These are phyloP conservation scores for Podospora fimiseda DNA, from an alignment of 495 filamentous ascomycete species.

Conservation along the genomic window DNA sequence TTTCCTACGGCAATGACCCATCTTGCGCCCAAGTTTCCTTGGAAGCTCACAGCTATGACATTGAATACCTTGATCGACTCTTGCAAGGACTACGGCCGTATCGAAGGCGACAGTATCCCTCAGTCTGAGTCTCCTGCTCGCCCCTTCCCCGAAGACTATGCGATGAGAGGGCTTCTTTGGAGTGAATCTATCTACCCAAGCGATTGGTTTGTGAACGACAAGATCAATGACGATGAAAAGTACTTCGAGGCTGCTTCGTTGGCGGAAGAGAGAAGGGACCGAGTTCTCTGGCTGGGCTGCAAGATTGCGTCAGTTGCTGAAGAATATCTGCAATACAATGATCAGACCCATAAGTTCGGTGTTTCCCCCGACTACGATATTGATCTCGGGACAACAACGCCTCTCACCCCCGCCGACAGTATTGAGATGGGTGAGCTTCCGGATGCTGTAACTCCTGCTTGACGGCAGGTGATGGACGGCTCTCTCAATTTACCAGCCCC, in stretches of 20 bases:
- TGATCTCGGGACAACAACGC: constrained; percentile 12
- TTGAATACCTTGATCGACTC: constrained; percentile 57
- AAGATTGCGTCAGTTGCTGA: constrained; percentile 42
- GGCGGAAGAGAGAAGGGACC: constrained; percentile 56
- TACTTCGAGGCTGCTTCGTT: constrained; percentile 63
- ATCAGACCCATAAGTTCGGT: constrained; percentile 26
- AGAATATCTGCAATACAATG: constrained; percentile 34
- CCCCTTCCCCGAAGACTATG: constrained; percentile 81
- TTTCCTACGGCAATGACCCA: constrained; percentile 44
- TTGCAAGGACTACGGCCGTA: constrained; percentile 35
- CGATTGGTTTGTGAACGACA: constrained; percentile 61
- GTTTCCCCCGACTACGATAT: constrained; percentile 24
- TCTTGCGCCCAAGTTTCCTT: constrained; percentile 49
- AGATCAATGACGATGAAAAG: constrained; percentile 71
- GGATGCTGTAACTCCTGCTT: constrained; percentile 14
- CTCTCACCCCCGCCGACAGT: constrained; percentile 7
- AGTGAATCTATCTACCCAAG: constrained; percentile 60
- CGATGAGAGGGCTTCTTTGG: constrained; percentile 71
- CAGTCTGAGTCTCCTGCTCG: constrained; percentile 15
- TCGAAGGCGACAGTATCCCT: constrained; percentile 38
- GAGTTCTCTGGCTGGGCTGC: constrained; percentile 68
- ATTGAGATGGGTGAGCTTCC: constrained; percentile 22
- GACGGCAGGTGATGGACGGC: no score
- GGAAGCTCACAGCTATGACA: constrained; percentile 55
- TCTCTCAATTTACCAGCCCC: no score